These are phyloP conservation scores for Sporisorium graminicola DNA, from an alignment of 1,284 basidiomycete genomes.

Conservation along the genomic window DNA sequence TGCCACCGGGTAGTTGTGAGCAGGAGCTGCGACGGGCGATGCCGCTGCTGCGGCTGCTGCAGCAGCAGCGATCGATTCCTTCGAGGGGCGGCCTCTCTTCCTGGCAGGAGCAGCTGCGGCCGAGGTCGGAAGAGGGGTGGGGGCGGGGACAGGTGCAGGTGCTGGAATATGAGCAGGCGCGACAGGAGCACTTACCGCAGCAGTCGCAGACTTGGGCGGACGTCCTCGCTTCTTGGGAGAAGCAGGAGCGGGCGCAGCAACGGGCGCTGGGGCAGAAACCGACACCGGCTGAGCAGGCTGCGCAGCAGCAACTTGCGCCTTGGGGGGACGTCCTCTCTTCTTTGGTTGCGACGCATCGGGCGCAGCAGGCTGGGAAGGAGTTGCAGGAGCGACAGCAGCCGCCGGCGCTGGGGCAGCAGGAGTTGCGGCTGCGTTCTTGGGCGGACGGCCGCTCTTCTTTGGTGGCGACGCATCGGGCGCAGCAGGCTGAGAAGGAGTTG, in stretches of 20 bases:
- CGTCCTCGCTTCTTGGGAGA: slow-evolving; percentile 41
- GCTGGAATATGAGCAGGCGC: slow-evolving; percentile 1
- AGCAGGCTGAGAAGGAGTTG: slow-evolving; percentile 5
- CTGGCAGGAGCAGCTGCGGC: slow-evolving; percentile 13
- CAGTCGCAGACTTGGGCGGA: slow-evolving; percentile 23
- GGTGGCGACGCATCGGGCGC: slow-evolving; percentile 8
- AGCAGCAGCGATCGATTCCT: slow-evolving; percentile 23
- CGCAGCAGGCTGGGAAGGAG: slow-evolving; percentile 2
- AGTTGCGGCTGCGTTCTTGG: slow-evolving; percentile 22
- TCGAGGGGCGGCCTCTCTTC: slow-evolving; percentile 44
- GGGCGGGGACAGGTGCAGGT: slow-evolving; percentile 4
- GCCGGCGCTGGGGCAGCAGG: slow-evolving; percentile 2
- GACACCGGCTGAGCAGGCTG: background rate
- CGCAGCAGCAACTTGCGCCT: slow-evolving; percentile 1
- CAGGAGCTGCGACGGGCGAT: slow-evolving; percentile 1
- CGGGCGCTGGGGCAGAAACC: slow-evolving; percentile 1
- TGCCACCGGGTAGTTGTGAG: background rate
- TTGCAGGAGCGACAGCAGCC: slow-evolving; percentile 2
- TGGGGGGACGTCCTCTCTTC: slow-evolving; percentile 36
- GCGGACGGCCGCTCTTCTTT: slow-evolving; percentile 40
- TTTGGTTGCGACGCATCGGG: slow-evolving; percentile 11
- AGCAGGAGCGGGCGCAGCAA: slow-evolving; percentile 4
- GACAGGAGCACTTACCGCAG: slow-evolving; percentile 9
- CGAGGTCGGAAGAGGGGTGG: background rate
- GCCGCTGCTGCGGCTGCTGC: slow-evolving; percentile 9